phyloP scores from a whole-genome alignment of 2,329 filamentous ascomycete genomes.

The Ophiobolus disseminans region DNA sequence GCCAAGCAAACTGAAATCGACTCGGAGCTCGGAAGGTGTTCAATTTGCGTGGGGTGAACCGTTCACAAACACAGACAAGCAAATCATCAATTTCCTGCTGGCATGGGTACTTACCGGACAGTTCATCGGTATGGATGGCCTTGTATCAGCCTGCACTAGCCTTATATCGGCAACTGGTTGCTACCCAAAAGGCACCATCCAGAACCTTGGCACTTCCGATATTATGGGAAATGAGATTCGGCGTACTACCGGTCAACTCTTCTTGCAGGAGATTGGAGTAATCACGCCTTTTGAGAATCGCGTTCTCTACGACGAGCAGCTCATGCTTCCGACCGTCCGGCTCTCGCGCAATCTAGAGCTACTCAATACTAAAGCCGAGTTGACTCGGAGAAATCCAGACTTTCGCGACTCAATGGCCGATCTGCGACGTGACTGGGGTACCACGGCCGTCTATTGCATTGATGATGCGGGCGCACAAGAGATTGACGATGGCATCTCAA shows the following conservation, averaged over 20 bases:
- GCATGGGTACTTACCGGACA: constrained; percentile 58
- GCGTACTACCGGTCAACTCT: constrained; percentile 62
- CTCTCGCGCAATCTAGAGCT: constrained; percentile 54
- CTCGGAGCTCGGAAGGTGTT: constrained; percentile 19
- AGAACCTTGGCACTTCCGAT: constrained; percentile 46
- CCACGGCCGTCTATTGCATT: constrained; percentile 73
- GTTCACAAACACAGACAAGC: constrained; percentile 61
- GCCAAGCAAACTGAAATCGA: constrained; percentile 45
- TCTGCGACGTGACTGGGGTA: constrained; percentile 65
- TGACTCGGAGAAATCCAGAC: constrained; percentile 33
- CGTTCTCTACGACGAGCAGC: constrained; percentile 64
- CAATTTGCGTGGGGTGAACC: constrained; percentile 28
- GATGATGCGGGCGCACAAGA: constrained; percentile 71
- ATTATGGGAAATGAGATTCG: constrained; percentile 10
- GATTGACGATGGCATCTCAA: constrained; percentile 80
- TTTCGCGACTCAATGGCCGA: constrained; percentile 63
- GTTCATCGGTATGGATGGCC: constrained; percentile 52
- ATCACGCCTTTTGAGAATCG: constrained; percentile 75
- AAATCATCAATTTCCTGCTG: constrained; percentile 73
- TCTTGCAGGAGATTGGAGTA: constrained; percentile 78
- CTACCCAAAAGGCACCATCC: constrained; percentile 58
- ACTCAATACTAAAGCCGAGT: constrained; percentile 44
- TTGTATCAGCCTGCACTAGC: constrained; percentile 68
- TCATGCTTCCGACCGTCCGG: constrained; percentile 60
- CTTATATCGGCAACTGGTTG: constrained; percentile 68